Conservation (phyloP, 2,329 filamentous ascomycete species). For the Claviceps cyperi region DNA sequence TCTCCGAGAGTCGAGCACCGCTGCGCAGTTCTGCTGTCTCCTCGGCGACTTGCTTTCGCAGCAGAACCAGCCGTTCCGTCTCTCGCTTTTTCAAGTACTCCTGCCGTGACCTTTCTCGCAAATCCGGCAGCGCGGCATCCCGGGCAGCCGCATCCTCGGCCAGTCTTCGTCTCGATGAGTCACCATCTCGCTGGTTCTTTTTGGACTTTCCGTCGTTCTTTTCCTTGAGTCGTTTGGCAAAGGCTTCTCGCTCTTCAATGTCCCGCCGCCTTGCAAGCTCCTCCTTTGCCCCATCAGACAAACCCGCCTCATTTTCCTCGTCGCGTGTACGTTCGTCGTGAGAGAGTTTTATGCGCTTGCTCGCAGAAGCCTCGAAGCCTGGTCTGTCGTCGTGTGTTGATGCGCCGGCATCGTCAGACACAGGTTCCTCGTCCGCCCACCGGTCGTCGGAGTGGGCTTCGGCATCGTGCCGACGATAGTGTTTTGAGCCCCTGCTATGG, state of each 20-base stretch:
- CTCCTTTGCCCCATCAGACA: conserved; percentile 45
- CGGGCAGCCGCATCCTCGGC: conserved; percentile 46
- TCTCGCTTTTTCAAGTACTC: conserved; percentile 91
- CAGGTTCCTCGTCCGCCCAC: conserved; percentile 65
- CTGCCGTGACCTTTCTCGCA: conserved; percentile 73
- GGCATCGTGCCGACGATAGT: conserved; percentile 27
- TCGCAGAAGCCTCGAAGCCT: conserved; percentile 53
- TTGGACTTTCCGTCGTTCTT: conserved; percentile 59
- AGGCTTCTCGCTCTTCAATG: conserved; percentile 62
- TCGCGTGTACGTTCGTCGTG: conserved; percentile 34
- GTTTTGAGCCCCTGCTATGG: conserved; percentile 21
- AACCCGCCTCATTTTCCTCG: conserved; percentile 17
- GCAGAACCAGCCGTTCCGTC: conserved; percentile 66
- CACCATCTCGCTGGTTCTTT: conserved; percentile 45
- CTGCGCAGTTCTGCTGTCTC: conserved; percentile 70
- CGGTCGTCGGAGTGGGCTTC: conserved; percentile 52
- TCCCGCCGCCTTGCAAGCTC: conserved; percentile 50
- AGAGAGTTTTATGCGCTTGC: conserved; percentile 53
- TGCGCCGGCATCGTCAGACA: conserved; percentile 25
- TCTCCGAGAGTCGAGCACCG: conserved; percentile 58
- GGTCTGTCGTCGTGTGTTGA: conserved; percentile 30
- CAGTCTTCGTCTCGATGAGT: conserved; percentile 37
- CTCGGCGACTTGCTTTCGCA: conserved; percentile 80
- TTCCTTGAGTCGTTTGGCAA: conserved; percentile 58
- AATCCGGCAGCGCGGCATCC: conserved; percentile 59